Evolutionary conservation across 2,329 filamentous ascomycete genomes (phyloP), one percentile per base, ranked within the genome.

Genomic region (Bipolaris victoriae): DNA sequence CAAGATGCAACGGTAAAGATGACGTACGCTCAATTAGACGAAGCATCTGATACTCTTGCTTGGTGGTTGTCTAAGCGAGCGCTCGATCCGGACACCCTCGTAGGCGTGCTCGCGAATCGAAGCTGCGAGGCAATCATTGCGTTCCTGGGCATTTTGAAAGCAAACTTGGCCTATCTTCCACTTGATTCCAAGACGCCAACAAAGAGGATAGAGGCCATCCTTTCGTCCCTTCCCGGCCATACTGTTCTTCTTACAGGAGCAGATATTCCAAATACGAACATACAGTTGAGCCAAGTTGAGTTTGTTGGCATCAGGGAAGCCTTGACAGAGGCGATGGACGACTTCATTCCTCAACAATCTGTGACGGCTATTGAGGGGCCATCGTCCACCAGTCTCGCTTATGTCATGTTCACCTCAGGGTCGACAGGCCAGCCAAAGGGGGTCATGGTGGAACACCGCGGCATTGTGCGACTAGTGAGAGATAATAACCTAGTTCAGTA

Each of bases 381-480:
- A 6, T 51, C 36, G 11, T 15, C 50, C 5, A 39, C 37, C 78
- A 37, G 80, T 39, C 78, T 80, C 3, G 86, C 86, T 0, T 88
- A 85, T 63, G 78, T 87, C 7, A 81, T 89, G 4, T 85, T 88
- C 59, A 83, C 82, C 0, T 80, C 79, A 18, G 66, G 69, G 13
- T 66, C 76, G 9, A 69, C 63, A 15, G 63, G 65, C 49, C 80
- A 79, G 49, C 83, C 84, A 0, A 84, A 85, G 52, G 86, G 84
- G 2, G 82, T 86, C 13, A 83, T 87, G 36, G 83, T 88, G 55
- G 84, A 84, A 7, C 87, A 90, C 63, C 76, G 78, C 0, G 82
- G 83, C 1, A 75, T 90, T 7, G 83, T 48, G 1, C 43, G 40
- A 3, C 10, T 49, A 3, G 31, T 16, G 6, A 29, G 18, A 15